A percentile compares a stretch with the other conserved stretches of the same genome.
Evolutionary conservation across 129 eudicot species (phyloP).

Genomic region (Sambucus nigra): DNA sequence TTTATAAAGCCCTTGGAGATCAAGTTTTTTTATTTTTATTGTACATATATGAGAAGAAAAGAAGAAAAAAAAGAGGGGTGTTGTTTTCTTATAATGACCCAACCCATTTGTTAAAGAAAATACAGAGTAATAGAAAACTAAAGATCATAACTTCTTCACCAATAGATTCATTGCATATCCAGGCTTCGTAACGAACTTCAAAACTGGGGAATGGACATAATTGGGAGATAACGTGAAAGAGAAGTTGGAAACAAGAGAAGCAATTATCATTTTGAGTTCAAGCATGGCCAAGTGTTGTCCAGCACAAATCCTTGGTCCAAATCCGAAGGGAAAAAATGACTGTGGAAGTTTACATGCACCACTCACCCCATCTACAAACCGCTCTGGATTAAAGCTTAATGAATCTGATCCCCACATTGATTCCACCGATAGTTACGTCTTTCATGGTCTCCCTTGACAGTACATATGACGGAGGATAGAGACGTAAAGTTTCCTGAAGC

Average conservation of each 20-base stretch:
- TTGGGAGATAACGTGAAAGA: slow-evolving; percentile 2
- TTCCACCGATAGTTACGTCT: background rate
- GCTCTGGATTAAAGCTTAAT: background rate
- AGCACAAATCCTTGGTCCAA: background rate
- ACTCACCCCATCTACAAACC: background rate
- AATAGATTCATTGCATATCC: background rate
- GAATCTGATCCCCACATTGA: slow-evolving; percentile 5
- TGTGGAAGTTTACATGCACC: slow-evolving; percentile 2
- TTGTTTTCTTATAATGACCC: too few relatives aligned
- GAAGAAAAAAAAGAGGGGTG: too few relatives aligned
- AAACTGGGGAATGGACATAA: background rate
- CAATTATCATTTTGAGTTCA: background rate
- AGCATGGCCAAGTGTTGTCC: slow-evolving; percentile 5
- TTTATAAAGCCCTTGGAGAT: too few relatives aligned
- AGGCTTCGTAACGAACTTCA: slow-evolving; percentile 4
- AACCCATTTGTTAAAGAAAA: too few relatives aligned
- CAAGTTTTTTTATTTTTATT: too few relatives aligned
- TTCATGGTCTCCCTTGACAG: slow-evolving; percentile 5
- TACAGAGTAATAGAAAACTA: too few relatives aligned
- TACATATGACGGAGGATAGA: background rate
- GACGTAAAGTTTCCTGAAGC: slow-evolving; percentile 3
- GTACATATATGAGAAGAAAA: too few relatives aligned
- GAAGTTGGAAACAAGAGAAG: background rate
- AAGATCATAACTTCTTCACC: slow-evolving; percentile 8
- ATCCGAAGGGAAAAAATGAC: background rate